Evolutionary conservation across 352 stramenopile species (phyloP), one percentile per base, ranked within the genome.

Genomic region (Phytophthora cajani): DNA sequence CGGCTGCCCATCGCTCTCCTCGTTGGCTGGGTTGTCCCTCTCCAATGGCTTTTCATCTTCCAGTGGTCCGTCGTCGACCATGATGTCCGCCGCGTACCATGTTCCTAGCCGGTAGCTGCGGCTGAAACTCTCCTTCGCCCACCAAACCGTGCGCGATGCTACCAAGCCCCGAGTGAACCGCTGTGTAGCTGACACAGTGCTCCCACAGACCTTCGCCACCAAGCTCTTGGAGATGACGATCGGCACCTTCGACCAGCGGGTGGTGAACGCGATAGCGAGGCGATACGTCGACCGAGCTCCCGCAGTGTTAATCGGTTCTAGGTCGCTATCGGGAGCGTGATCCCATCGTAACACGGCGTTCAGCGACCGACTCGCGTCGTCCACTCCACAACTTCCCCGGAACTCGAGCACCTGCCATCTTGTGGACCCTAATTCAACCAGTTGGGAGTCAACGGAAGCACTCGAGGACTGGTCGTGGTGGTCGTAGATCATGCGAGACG

Each of bases 111-210:
- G 80, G 59, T 90, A 93, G 58, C 78, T 85, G 14, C 88, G 75
- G 58, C 87, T 94, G 57, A 81, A 93, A 23, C 82, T 90, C 62
- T 95, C 88, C n/a, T 85, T 80, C 0, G 84, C 87, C 88, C 88
- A 95, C 88, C 87, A 95, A 17, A 79, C 77, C 1, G 76, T 93
- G 6, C 85, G 65, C 3, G 82, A 77, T 8, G 60, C 65, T 32
- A 85, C 83, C 46, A 83, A 72, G 3, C 87, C 84, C 11, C 80
- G 72, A 1, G 76, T 76, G 11, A 92, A 74, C 2, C 84, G 81
- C 53, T 92, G 83, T 0, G 71, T 76, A 12, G 79, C 78, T 8
- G 78, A 78, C 0, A 89, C 71, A 1, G 63, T 76, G 10, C 64
- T 78, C 0, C 72, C 57, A 27, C 77, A 85, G 5, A 94, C 69